Conservation (phyloP, 345 rosid genomes). For the Salix viminalis region DNA sequence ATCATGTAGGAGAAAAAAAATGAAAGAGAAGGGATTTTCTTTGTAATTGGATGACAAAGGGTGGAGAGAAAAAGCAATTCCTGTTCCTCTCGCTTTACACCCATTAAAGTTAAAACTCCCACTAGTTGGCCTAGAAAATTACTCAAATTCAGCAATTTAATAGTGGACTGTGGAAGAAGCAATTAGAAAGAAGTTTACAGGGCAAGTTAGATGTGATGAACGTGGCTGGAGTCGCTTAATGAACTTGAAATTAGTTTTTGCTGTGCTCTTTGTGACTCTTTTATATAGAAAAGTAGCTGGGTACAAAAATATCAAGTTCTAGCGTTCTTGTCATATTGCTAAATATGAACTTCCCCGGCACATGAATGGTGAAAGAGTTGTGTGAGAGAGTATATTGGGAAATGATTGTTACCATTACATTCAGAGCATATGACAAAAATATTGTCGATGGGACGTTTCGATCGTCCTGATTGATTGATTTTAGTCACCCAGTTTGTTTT, state of each 20-base stretch:
- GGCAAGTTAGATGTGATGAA: not conserved
- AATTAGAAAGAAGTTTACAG: not conserved
- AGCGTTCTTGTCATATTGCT: slow-evolving; percentile 8
- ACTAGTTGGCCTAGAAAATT: not conserved
- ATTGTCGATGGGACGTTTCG: not conserved
- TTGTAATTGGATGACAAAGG: not conserved
- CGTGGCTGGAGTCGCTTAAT: not conserved
- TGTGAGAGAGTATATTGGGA: not conserved
- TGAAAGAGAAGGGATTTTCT: not conserved
- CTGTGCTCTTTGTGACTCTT: not conserved
- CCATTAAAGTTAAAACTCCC: not conserved
- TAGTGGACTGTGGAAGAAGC: not conserved
- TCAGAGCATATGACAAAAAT: not conserved
- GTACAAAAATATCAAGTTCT: not conserved
- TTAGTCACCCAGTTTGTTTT: not conserved
- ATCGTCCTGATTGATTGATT: not conserved
- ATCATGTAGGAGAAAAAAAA: not conserved
- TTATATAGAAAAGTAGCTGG: not conserved
- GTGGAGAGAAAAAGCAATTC: not conserved
- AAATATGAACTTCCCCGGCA: not conserved
- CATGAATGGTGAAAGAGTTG: slow-evolving; percentile 14
- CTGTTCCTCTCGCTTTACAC: not conserved
- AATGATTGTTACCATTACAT: not conserved
- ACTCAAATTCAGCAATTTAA: not conserved
- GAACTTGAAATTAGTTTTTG: not conserved